Percentiles rank a stretch among this genome's conserved stretches.
Conservation (phyloP, 2,329 filamentous ascomycete genomes). For the Colletotrichum sp. region DNA sequence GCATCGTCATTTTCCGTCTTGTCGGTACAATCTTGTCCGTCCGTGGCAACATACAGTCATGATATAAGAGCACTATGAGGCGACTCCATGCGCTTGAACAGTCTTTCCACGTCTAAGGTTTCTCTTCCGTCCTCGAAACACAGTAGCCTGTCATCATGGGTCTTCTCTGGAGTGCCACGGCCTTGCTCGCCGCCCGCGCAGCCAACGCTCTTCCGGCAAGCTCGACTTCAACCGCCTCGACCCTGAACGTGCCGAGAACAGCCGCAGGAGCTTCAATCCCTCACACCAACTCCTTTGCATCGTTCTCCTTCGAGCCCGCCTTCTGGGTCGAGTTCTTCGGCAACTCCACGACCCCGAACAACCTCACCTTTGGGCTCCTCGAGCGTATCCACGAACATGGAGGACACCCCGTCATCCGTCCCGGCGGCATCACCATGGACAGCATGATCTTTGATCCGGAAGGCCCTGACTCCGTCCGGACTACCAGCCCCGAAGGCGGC, state of each 20-base stretch:
- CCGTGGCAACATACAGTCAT: neutral
- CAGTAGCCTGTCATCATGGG: neutral
- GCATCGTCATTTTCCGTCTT: neutral
- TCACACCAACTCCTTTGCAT: conserved; percentile 20
- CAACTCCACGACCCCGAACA: conserved; percentile 17
- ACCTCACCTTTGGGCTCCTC: conserved; percentile 19
- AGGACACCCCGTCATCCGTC: conserved; percentile 15
- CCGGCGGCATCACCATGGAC: conserved; percentile 25
- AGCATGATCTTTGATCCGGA: conserved; percentile 23
- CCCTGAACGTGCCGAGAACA: neutral
- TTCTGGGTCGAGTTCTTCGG: conserved; percentile 26
- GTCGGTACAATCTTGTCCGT: neutral
- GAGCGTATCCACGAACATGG: conserved; percentile 18
- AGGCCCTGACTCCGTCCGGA: conserved; percentile 18
- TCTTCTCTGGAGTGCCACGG: neutral
- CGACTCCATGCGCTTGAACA: rapidly evolving
- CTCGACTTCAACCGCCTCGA: neutral
- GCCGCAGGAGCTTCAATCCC: conserved; percentile 16
- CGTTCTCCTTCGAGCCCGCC: conserved; percentile 23
- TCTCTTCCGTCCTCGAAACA: too few relatives aligned
- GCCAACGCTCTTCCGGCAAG: neutral
- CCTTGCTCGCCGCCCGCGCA: neutral
- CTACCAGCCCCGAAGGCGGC: conserved; percentile 18
- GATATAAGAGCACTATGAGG: neutral
- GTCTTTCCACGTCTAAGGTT: neutral